Percentiles rank a stretch among this genome's conserved stretches.
Conservation (phyloP, 345 rosid species). For the Carallia brachiata region DNA sequence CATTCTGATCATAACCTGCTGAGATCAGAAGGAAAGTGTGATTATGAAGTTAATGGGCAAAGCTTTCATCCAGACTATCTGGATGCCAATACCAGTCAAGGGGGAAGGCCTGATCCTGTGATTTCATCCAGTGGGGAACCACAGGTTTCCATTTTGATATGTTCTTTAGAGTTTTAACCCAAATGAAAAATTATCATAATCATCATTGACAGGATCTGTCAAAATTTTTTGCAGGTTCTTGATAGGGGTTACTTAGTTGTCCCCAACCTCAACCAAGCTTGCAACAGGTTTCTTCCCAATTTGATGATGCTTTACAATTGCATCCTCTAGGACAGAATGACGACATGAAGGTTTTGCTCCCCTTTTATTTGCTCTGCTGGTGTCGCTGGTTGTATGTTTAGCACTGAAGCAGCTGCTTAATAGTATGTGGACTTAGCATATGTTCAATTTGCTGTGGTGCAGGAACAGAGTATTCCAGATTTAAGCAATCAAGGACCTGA, state of each 20-base stretch:
- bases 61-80: conserved; percentile 47
- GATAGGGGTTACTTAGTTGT: conserved; percentile 44
- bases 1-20: conserved; percentile 48
- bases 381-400: conserved; percentile 7
- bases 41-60: conserved; percentile 58
- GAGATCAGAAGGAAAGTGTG: conserved; percentile 53
- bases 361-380: conserved; percentile 8
- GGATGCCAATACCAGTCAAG: conserved; percentile 51
- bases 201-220: neutral
- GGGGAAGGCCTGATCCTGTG: conserved; percentile 43
- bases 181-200: neutral
- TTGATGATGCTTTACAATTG: conserved; percentile 54
- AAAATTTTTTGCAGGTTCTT: conserved; percentile 43
- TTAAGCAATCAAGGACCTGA: conserved; percentile 37
- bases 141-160: conserved; percentile 43
- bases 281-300: conserved; percentile 69
- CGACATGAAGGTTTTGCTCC: conserved; percentile 54
- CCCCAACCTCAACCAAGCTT: conserved; percentile 50
- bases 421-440: conserved; percentile 6
- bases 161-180: conserved; percentile 7
- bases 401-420: neutral
- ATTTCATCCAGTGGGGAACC: conserved; percentile 51
- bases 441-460: conserved; percentile 25
- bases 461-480: conserved; percentile 47
- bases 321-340: conserved; percentile 41